phyloP scores from a whole-genome alignment of 257 asterid species.

The Solanum pennellii region DNA sequence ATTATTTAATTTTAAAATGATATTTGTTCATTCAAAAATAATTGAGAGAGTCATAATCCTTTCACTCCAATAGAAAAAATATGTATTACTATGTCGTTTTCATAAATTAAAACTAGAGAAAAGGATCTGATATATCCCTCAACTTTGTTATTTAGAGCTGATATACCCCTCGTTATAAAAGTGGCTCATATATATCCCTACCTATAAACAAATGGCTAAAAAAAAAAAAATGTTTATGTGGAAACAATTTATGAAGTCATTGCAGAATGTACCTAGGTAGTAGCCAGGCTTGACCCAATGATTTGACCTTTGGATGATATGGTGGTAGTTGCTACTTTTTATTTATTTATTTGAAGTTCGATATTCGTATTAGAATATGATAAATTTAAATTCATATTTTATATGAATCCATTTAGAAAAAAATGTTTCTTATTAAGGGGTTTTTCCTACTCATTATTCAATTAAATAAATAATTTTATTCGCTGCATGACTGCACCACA shows the following conservation, averaged over 20 bases:
- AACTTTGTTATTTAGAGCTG: too few relatives aligned
- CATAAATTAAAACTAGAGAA: background rate
- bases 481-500: too few relatives aligned
- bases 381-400: too few relatives aligned
- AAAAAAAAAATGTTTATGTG: background rate
- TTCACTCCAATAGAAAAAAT: background rate
- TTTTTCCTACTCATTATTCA: background rate
- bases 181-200: too few relatives aligned
- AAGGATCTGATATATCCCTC: too few relatives aligned
- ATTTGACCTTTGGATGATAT: background rate
- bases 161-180: too few relatives aligned
- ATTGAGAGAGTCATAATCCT: background rate
- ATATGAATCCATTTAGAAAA: too few relatives aligned
- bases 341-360: too few relatives aligned
- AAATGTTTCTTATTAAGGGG: too few relatives aligned
- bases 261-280: background rate
- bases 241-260: background rate
- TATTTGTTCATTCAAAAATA: background rate
- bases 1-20: background rate
- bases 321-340: background rate
- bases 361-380: accelerated
- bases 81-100: background rate
- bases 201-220: too few relatives aligned
- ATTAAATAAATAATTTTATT: too few relatives aligned
- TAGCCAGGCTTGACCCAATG: background rate